These are phyloP conservation scores for Mariannaea sp. DNA, from an alignment of 2,329 filamentous ascomycete genomes.

Conservation along the genomic window DNA sequence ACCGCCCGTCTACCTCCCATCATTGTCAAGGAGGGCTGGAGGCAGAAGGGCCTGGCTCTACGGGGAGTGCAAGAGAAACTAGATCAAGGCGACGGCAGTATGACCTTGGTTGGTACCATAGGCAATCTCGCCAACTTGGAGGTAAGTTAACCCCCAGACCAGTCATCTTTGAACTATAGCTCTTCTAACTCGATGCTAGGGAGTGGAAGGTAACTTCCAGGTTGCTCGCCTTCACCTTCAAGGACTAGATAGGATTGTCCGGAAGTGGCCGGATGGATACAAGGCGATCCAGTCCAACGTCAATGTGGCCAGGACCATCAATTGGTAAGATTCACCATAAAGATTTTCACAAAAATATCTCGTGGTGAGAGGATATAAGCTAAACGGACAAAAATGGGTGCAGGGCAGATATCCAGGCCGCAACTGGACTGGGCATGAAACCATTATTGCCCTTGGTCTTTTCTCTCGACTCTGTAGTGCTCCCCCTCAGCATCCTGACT, in stretches of 20 bases:
- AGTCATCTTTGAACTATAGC: background rate
- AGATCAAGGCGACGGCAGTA: constrained; percentile 3
- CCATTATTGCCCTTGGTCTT: constrained; percentile 21
- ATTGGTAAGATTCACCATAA: constrained; percentile 11
- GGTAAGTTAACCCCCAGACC: background rate
- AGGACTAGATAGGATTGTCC: constrained; percentile 16
- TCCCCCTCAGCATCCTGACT: constrained; percentile 15
- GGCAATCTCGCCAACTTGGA: constrained; percentile 25
- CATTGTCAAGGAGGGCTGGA: constrained; percentile 13
- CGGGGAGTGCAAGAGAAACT: constrained; percentile 15
- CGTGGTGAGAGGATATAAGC: no score
- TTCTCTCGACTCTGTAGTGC: constrained; percentile 12
- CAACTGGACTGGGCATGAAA: constrained; percentile 15
- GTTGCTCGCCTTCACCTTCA: constrained; percentile 19
- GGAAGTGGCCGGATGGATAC: constrained; percentile 14
- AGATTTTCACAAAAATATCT: no score
- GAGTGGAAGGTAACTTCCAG: constrained; percentile 17
- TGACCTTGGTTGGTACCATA: constrained; percentile 18
- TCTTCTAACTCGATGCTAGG: constrained; percentile 3
- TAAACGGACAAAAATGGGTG: no score
- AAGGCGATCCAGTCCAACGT: constrained; percentile 14
- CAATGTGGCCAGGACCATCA: constrained; percentile 20
- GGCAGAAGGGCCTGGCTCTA: constrained; percentile 18
- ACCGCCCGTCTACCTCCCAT: background rate
- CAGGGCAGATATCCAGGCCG: constrained; percentile 24